Conservation (phyloP, 352 stramenopile species). For the Sclerospora graminicola region DNA sequence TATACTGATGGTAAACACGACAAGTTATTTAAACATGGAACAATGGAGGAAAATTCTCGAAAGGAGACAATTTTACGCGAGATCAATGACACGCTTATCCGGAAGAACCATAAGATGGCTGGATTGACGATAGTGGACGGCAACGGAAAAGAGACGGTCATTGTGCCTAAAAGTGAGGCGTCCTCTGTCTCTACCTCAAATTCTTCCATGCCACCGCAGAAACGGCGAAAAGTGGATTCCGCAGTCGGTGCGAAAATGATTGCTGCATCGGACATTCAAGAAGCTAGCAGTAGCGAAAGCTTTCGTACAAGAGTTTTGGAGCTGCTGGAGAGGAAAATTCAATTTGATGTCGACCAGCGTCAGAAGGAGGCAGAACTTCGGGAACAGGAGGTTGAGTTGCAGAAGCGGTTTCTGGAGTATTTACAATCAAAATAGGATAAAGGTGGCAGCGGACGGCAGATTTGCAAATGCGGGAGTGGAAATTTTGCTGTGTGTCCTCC, state of each 20-base stretch:
- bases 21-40: constrained; percentile 76
- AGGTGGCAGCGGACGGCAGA: neutral
- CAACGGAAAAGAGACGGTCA: constrained; percentile 10
- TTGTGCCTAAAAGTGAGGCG: constrained; percentile 12
- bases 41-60: constrained; percentile 50
- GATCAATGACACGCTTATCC: constrained; percentile 36
- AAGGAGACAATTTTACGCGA: constrained; percentile 63
- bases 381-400: constrained; percentile 71
- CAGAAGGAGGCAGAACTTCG: constrained; percentile 65
- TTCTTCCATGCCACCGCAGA: constrained; percentile 1
- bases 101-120: constrained; percentile 38
- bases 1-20: constrained; percentile 71
- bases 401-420: constrained; percentile 77
- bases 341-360: constrained; percentile 77
- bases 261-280: constrained; percentile 1
- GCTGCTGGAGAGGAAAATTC: constrained; percentile 73
- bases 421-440: constrained; percentile 56
- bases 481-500: too few relatives aligned
- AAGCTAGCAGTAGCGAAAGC: constrained; percentile 23
- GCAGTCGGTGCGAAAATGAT: neutral
- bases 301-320: constrained; percentile 57
- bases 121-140: constrained; percentile 10
- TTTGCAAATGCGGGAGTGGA: too few relatives aligned
- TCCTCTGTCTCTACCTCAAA: neutral
- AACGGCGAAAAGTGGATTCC: constrained; percentile 20